phyloP scores from a whole-genome alignment of 257 asterid genomes.

The Avicennia marina region DNA sequence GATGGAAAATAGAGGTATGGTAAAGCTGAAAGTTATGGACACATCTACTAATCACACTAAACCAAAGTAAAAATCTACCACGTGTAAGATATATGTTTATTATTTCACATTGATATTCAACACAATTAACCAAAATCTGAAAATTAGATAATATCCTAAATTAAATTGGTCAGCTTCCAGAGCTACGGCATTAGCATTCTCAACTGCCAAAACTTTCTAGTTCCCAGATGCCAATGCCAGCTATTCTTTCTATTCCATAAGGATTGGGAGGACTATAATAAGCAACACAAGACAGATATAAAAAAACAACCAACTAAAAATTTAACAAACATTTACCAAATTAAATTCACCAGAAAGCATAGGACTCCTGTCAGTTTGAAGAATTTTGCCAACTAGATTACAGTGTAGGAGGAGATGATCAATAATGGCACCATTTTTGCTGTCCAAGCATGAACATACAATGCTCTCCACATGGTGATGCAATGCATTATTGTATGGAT shows the following conservation, averaged over 20 bases:
- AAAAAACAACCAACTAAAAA: constrained; percentile 1
- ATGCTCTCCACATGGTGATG: constrained; percentile 97
- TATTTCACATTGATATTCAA: neutral
- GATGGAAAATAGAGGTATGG: neutral
- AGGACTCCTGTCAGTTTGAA: constrained; percentile 65
- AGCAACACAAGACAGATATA: neutral
- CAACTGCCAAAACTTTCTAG: neutral
- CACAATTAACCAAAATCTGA: no score
- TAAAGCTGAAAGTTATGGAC: constrained; percentile 1
- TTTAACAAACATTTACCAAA: constrained; percentile 37
- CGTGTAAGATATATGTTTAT: neutral
- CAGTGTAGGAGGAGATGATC: constrained; percentile 78
- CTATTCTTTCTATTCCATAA: neutral
- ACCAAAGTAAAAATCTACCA: neutral
- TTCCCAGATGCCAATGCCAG: constrained; percentile 7
- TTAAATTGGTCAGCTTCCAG: constrained; percentile 3
- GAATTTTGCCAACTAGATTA: constrained; percentile 63
- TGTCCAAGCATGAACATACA: constrained; percentile 78
- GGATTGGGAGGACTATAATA: no score
- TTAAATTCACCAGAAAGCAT: constrained; percentile 44
- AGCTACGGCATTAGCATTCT: constrained; percentile 5
- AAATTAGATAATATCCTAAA: no score
- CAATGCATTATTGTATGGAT: constrained; percentile 87
- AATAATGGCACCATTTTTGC: constrained; percentile 49
- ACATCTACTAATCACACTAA: constrained; percentile 1